A percentile compares a stretch with the other conserved stretches of the same genome.
phyloP scores from a whole-genome alignment of 495 filamentous ascomycete species.

The Trichoderma gamsii region DNA sequence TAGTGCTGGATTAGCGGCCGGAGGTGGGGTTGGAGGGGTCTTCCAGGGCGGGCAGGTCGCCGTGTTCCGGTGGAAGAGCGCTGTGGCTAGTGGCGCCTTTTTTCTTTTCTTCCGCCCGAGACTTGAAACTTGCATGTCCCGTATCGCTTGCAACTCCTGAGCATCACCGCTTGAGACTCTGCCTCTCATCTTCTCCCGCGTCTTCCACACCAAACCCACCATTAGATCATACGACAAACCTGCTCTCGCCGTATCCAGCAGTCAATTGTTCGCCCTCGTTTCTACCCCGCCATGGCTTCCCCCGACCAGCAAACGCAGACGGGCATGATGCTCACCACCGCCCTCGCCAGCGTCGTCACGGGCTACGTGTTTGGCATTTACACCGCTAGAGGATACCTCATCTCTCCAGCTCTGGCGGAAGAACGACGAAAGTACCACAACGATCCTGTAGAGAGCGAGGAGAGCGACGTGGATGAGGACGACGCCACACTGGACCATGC shows the following conservation, averaged over 20 bases:
- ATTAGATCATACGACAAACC: background rate
- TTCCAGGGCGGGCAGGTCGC: background rate
- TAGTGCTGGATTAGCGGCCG: background rate
- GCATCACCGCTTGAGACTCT: background rate
- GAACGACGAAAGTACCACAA: conserved; percentile 28
- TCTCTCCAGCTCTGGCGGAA: conserved; percentile 36
- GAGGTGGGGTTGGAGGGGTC: background rate
- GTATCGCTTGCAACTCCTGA: background rate
- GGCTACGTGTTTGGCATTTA: conserved; percentile 56
- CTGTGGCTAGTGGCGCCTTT: background rate
- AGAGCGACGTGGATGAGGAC: conserved; percentile 47
- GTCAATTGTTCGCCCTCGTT: background rate
- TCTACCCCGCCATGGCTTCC: conserved; percentile 11
- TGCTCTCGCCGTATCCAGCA: background rate
- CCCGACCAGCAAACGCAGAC: conserved; percentile 14
- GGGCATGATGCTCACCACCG: conserved; percentile 52
- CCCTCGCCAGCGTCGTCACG: conserved; percentile 54
- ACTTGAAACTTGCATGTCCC: background rate
- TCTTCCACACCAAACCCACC: background rate
- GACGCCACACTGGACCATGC: conserved; percentile 51
- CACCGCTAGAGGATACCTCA: conserved; percentile 44
- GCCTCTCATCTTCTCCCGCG: background rate
- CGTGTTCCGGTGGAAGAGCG: background rate
- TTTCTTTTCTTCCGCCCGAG: background rate
- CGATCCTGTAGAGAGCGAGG: conserved; percentile 45